phyloP scores from a whole-genome alignment of 2,329 filamentous ascomycete genomes.

The Fusarium sp. region DNA sequence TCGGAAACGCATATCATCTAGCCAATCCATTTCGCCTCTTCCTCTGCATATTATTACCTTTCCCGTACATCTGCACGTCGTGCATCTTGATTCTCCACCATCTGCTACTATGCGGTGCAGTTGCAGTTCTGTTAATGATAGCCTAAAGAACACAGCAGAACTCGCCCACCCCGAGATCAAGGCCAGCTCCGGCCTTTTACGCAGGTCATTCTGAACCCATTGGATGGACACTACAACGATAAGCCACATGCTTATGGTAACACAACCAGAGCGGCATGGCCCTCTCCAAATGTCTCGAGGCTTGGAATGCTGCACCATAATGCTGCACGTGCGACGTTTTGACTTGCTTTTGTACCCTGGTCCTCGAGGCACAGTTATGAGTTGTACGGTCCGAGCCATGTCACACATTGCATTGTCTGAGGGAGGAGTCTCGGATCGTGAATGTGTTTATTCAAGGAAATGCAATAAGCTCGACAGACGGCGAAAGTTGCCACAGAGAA shows the following conservation, averaged over 20 bases:
- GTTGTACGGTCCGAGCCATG: constrained; percentile 32
- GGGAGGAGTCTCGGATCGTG: constrained; percentile 19
- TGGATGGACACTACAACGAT: constrained; percentile 17
- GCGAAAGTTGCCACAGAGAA: constrained; percentile 20
- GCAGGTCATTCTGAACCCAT: constrained; percentile 37
- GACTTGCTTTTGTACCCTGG: constrained; percentile 27
- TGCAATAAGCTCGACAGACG: constrained; percentile 24
- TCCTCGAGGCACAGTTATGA: not conserved
- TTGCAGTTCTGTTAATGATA: constrained; percentile 24
- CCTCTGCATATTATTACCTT: constrained; percentile 31
- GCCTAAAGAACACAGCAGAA: constrained; percentile 16
- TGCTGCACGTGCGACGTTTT: constrained; percentile 46
- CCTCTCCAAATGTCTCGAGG: constrained; percentile 39
- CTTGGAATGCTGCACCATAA: constrained; percentile 43
- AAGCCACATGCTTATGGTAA: constrained; percentile 44
- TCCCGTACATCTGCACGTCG: constrained; percentile 33
- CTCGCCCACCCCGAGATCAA: constrained; percentile 33
- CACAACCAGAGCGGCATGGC: constrained; percentile 32
- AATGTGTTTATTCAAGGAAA: constrained; percentile 21
- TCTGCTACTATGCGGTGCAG: constrained; percentile 34
- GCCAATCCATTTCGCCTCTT: constrained; percentile 20
- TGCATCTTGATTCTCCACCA: constrained; percentile 36
- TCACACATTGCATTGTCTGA: constrained; percentile 32
- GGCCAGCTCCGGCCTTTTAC: constrained; percentile 24
- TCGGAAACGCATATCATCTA: constrained; percentile 19